phyloP scores from a whole-genome alignment of 192 early-diverging fungal genomes.

The Jimgerdemannia flammicorona region DNA sequence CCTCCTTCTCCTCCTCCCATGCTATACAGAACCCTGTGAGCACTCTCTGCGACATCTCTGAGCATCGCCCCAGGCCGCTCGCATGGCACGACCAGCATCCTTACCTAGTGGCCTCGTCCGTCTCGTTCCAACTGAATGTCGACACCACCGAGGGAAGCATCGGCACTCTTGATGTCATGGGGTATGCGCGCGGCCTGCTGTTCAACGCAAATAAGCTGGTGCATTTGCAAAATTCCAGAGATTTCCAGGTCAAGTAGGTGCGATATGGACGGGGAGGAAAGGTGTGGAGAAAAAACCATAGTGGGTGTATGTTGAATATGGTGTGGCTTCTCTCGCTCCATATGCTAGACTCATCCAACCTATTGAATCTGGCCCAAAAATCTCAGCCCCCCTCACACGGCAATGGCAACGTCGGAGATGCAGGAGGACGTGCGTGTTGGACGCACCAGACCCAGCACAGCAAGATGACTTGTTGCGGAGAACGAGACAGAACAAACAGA shows the following conservation, averaged over 20 bases:
- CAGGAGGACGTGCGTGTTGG: slow-evolving; percentile 46
- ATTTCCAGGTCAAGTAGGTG: slow-evolving; percentile 86
- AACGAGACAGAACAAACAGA: slow-evolving; percentile 93
- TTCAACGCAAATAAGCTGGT: slow-evolving; percentile 86
- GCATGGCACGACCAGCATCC: slow-evolving; percentile 84
- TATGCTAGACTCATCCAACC: no score
- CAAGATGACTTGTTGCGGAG: slow-evolving; percentile 78
- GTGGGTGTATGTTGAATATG: not conserved
- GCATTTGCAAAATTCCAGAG: slow-evolving; percentile 89
- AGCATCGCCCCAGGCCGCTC: slow-evolving; percentile 72
- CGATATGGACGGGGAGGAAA: not conserved
- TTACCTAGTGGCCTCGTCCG: slow-evolving; percentile 82
- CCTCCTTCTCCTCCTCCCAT: not conserved
- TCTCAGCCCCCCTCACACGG: slow-evolving; percentile 2
- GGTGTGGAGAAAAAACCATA: not conserved
- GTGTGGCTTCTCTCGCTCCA: not conserved
- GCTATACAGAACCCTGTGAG: slow-evolving; percentile 49
- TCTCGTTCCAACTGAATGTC: slow-evolving; percentile 50
- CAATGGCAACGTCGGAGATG: slow-evolving; percentile 10
- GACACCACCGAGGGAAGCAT: slow-evolving; percentile 42
- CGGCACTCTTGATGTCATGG: slow-evolving; percentile 79
- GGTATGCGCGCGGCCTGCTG: slow-evolving; percentile 78
- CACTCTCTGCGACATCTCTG: slow-evolving; percentile 72
- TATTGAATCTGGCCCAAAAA: not conserved
- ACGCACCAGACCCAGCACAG: slow-evolving; percentile 60